Conservation (phyloP, 176 grass and related monocot species). For the Phoenix roebelenii region DNA sequence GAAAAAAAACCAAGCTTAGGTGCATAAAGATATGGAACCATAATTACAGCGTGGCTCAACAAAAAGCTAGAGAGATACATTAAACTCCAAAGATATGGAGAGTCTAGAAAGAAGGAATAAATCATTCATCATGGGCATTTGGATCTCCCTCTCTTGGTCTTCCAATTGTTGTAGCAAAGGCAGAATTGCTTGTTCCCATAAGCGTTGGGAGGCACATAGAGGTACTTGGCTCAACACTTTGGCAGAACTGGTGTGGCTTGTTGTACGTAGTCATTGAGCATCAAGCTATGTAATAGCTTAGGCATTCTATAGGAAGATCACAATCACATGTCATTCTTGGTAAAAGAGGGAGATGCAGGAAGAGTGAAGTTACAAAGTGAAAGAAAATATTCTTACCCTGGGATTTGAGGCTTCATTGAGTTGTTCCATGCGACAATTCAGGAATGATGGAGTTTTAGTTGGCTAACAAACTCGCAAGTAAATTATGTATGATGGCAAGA, state of each 20-base stretch:
- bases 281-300: conserved; percentile 21
- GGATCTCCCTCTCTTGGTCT: conserved; percentile 70
- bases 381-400: not conserved
- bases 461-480: too few species aligned
- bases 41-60: too few species aligned
- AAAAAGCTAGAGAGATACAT: too few species aligned
- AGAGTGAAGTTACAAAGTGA: not conserved
- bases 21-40: too few species aligned
- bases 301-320: conserved; percentile 25
- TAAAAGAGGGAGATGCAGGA: not conserved
- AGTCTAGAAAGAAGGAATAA: too few species aligned
- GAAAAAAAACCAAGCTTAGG: too few species aligned
- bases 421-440: not conserved
- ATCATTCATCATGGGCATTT: conserved; percentile 40
- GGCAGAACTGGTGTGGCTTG: conserved; percentile 79
- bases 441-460: not conserved
- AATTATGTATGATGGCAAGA: too few species aligned
- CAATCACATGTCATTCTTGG: not conserved
- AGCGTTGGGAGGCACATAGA: conserved; percentile 52
- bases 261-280: conserved; percentile 63
- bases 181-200: conserved; percentile 67
- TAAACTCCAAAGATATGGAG: too few species aligned
- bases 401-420: not conserved
- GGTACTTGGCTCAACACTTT: conserved; percentile 62
- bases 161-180: conserved; percentile 69